Evolutionary conservation across 345 rosid genomes (phyloP), one percentile per base, ranked within the genome.

Genomic region (Salix suchowensis): DNA sequence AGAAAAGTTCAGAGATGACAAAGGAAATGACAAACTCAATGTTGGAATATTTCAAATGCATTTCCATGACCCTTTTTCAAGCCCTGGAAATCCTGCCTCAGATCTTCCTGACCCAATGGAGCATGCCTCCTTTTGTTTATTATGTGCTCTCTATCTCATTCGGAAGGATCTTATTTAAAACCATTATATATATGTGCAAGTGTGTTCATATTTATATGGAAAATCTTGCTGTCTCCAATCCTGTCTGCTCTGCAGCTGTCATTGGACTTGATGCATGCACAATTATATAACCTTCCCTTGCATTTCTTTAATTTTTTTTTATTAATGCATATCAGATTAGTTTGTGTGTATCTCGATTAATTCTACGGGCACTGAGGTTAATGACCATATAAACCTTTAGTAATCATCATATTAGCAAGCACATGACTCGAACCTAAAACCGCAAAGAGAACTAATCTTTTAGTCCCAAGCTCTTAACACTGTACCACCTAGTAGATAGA

Each of bases 241-340:
- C 65, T 86, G 88, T 89, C 88, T 84, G 87, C 84, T 71, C 76
- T 74, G 87, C 83, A 88, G 85, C 91, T 82, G 85, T 84, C 89
- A 80, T 79, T 78, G 85, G 77, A 79, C 76, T 84, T 81, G 88
- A 75, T 89, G 89, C 89, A 79, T 82, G 24, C 86, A 72, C 87
- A 85, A 85, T 80, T 81, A 80, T 84, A 66, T 80, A 82, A 74
- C 78, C 73, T 62, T 55, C 77, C 36, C 34, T 23, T 28, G 60
- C 32, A 75, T 80, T 82, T 82, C 54, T 83, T 76, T 73, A 73
- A 2, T 30, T 0, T 30, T 30, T 30, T 30, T 2, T 30, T 30
- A 30, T 30, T 30, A 30, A 30, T 0, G 4, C 0, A 30, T 30
- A 0, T 2, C 0, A 0, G 32, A 4, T 2, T 30, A 30, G 32